Conservation (phyloP, 352 stramenopile species). For the Globisporangium polare region DNA sequence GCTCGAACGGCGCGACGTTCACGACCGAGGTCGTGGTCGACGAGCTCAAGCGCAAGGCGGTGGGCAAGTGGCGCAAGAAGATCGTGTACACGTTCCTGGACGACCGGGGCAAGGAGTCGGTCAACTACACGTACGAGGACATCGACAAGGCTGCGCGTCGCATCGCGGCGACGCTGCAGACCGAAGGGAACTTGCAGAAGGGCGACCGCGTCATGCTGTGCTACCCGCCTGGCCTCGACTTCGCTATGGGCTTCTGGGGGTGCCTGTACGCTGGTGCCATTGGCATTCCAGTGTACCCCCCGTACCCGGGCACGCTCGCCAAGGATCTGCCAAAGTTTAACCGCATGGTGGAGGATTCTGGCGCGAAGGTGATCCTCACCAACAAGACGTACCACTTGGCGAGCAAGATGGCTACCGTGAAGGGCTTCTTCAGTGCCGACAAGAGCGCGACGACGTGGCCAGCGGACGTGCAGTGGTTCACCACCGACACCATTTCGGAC, state of each 20-base stretch:
- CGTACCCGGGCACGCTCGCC: conserved; percentile 62
- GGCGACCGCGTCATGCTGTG: conserved; percentile 76
- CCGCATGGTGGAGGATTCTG: conserved; percentile 65
- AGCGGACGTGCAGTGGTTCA: conserved; percentile 64
- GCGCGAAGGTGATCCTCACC: conserved; percentile 58
- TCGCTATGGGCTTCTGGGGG: conserved; percentile 74
- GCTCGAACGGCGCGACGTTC: conserved; percentile 28
- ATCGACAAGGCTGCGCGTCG: conserved; percentile 57
- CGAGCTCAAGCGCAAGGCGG: conserved; percentile 47
- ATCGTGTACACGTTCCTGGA: conserved; percentile 83
- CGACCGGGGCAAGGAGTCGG: conserved; percentile 54
- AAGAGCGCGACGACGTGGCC: conserved; percentile 56
- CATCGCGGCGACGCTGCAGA: conserved; percentile 59
- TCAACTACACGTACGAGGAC: conserved; percentile 71
- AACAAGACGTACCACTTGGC: conserved; percentile 78
- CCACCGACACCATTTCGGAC: conserved; percentile 55
- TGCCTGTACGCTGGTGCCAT: conserved; percentile 74
- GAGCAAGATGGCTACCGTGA: conserved; percentile 77
- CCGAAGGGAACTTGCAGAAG: conserved; percentile 37
- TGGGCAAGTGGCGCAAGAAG: conserved; percentile 48
- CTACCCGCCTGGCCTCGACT: conserved; percentile 74
- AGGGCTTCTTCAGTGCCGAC: conserved; percentile 60
- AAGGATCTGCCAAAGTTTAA: conserved; percentile 84
- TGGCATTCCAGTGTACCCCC: conserved; percentile 71
- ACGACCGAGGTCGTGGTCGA: conserved; percentile 37